Percentiles rank a stretch among this genome's conserved stretches.
Conservation (phyloP, 2,329 filamentous ascomycete species). For the Trichoderma lentiforme region DNA sequence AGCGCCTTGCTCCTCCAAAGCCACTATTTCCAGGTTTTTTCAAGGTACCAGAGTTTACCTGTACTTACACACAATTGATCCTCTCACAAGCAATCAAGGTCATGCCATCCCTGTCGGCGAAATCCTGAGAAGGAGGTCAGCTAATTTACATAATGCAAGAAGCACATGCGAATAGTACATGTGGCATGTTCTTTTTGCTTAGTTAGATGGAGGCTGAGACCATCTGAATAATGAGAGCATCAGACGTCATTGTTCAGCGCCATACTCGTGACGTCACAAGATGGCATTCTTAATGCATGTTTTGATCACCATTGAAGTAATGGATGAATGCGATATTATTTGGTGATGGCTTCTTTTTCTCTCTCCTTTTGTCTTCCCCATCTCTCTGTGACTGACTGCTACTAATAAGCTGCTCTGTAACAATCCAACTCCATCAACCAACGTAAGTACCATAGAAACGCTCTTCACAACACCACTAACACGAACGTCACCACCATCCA, state of each 20-base stretch:
- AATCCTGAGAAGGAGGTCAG: not conserved
- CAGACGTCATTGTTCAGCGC: not conserved
- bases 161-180: not conserved
- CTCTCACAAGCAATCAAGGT: not conserved
- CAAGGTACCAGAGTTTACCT: not conserved
- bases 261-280: slow-evolving; percentile 1
- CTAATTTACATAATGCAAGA: not conserved
- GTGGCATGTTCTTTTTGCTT: not conserved
- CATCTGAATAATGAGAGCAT: not conserved
- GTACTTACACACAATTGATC: not conserved
- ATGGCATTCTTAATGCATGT: not conserved
- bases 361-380: not conserved
- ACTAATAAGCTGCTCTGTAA: not conserved
- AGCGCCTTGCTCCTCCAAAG: not conserved
- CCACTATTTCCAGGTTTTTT: slow-evolving; percentile 3
- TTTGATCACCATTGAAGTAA: not conserved
- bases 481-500: not conserved
- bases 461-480: not conserved
- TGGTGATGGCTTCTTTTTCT: slow-evolving; percentile 1
- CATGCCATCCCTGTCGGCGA: not conserved
- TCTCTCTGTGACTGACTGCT: not conserved
- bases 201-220: not conserved
- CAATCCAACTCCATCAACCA: not conserved
- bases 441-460: not conserved
- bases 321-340: not conserved